Evolutionary conservation across 352 stramenopile genomes (phyloP).

Genomic region (Phytophthora fragariae): DNA sequence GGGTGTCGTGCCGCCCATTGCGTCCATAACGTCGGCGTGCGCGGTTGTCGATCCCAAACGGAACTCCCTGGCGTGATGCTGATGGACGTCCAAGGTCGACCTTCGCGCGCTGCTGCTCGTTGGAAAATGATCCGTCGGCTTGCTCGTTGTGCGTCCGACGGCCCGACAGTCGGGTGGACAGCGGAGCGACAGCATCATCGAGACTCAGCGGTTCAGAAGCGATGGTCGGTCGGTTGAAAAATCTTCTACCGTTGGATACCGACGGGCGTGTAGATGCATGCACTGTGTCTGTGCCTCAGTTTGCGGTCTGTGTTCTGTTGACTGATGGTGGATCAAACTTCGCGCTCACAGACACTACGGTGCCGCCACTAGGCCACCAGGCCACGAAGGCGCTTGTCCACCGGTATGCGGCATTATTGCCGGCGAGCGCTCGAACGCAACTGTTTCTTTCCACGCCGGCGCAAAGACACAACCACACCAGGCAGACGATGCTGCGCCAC

Average conservation of each 20-base stretch:
- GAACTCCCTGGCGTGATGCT: background rate
- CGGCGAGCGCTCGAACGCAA: too few relatives aligned
- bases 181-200: background rate
- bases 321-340: background rate
- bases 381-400: background rate
- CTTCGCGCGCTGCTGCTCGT: background rate
- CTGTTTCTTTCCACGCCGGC: background rate
- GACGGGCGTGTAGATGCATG: background rate
- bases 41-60: background rate
- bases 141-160: background rate
- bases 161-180: background rate
- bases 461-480: background rate
- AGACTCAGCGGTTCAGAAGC: slow-evolving; percentile 1
- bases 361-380: too few relatives aligned
- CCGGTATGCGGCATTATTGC: background rate
- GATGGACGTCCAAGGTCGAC: background rate
- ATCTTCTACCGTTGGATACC: background rate
- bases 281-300: background rate
- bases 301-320: background rate
- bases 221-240: background rate
- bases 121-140: background rate
- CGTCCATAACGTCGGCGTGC: background rate
- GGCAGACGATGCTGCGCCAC: background rate
- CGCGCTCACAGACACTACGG: background rate
- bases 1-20: background rate